Base-by-base conservation (phyloP, 108 stramenopile species). In the Skeletonema potamos region DNA sequence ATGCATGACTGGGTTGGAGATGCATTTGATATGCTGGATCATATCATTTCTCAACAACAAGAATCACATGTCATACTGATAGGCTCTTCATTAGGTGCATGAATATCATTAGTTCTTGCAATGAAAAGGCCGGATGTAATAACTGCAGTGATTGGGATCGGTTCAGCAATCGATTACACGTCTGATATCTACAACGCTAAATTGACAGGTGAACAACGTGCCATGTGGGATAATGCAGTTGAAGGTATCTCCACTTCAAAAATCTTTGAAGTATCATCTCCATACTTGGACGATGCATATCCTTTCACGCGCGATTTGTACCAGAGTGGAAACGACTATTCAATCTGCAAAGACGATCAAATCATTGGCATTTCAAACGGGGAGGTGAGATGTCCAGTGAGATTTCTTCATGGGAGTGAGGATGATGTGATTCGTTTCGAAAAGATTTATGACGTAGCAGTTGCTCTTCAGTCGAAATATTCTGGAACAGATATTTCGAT, bases 81-180 rank as follows among this genome's bases (percentile, higher is more conserved):
- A 51, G 48, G 48, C 8, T 51, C 48, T 51, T 51, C 48, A 51
- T 51, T 51, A 22, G 48, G 48, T 51, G 48, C 22, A 51, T 51
- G 48, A 20, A 51, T 51, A 51, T 20, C 48, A 51, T 51, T 51
- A 22, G 1, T 22, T 24, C 48, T 51, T 24, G 48, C 48, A 9
- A 51, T 51, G 48, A 15, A 51, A 2, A 51, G 22, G 48, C 22
- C 48, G 22, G 48, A 51, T 51, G 48, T 8, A 22, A 51, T 51
- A 51, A 1, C 20, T 24, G 48, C 48, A 22, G 48, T 51, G 18
- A 22, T 51, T 22, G 48, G 48, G 48, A 51, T 51, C 22, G 48
- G 48, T 1, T 51, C 48, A 8, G 48, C 48, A 51, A 51, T 51
- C 22, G 48, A 51, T 22, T 51, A 24, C 48, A 51, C 48, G 20